Percentiles rank a stretch among this genome's conserved stretches.
These are phyloP conservation scores for Alternaria ventricosa DNA, from an alignment of 2,329 filamentous ascomycete genomes.

Conservation along the genomic window DNA sequence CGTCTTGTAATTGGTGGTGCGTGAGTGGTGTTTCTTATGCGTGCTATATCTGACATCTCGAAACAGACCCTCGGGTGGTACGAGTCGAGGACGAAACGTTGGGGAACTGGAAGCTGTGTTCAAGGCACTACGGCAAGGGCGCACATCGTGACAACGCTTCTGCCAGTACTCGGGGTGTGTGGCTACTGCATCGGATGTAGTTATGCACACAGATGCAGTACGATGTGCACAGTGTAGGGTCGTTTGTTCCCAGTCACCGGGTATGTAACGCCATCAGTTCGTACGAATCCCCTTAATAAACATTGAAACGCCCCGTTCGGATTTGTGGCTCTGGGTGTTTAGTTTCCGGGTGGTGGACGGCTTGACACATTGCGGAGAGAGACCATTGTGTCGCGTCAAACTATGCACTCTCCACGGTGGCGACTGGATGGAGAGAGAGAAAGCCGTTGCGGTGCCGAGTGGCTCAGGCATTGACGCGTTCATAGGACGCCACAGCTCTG, in stretches of 20 bases:
- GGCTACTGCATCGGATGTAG: not conserved
- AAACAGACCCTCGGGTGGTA: conserved; percentile 10
- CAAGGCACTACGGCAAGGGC: not conserved
- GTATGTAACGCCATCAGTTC: not conserved
- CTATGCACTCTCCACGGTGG: not conserved
- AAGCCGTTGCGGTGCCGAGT: conserved; percentile 6
- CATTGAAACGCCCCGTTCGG: conserved; percentile 7
- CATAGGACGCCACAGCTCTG: conserved; percentile 20
- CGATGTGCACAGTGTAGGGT: not conserved
- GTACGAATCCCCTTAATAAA: conserved; percentile 8
- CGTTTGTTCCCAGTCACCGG: not conserved
- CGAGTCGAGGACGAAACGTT: conserved; percentile 11
- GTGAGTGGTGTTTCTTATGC: conserved; percentile 7
- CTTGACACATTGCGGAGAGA: conserved; percentile 5
- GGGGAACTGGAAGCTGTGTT: not conserved
- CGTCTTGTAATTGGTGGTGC: not conserved
- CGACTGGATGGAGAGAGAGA: not conserved
- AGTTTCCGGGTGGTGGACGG: conserved; percentile 7
- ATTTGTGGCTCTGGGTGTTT: conserved; percentile 11
- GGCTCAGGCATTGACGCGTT: conserved; percentile 15
- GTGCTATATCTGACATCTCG: conserved; percentile 5
- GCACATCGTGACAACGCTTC: not conserved
- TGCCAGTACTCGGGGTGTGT: not conserved
- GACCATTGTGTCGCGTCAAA: conserved; percentile 1
- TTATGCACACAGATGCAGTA: not conserved